phyloP scores from a whole-genome alignment of 371 early-diverging fungal genomes.

The Sporodiniella umbellata region DNA sequence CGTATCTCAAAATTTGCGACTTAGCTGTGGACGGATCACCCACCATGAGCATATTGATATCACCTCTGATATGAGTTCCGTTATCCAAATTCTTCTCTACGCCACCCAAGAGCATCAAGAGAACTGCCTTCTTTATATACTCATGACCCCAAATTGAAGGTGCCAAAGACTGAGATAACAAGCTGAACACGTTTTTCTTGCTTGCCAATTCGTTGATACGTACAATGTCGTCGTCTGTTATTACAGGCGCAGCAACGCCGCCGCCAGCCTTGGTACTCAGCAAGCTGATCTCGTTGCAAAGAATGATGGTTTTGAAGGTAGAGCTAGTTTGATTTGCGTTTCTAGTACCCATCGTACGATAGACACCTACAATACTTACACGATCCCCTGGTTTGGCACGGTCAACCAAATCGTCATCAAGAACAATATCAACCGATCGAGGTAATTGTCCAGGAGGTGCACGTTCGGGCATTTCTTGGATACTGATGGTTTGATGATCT shows the following conservation, averaged over 20 bases:
- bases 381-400: slow-evolving; percentile 98
- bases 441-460: slow-evolving; percentile 98
- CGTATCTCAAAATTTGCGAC: slow-evolving; percentile 90
- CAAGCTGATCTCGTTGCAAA: slow-evolving; percentile 88
- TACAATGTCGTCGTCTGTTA: slow-evolving; percentile 80
- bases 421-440: slow-evolving; percentile 93
- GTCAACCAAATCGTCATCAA: slow-evolving; percentile 98
- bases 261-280: slow-evolving; percentile 78
- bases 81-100: slow-evolving; percentile 93
- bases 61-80: slow-evolving; percentile 96
- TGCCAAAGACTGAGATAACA: slow-evolving; percentile 87
- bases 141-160: slow-evolving; percentile 98
- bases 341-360: slow-evolving; percentile 83
- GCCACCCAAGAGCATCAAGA: slow-evolving; percentile 94
- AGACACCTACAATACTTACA: slow-evolving; percentile 94
- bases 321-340: slow-evolving; percentile 77
- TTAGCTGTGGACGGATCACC: slow-evolving; percentile 99
- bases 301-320: slow-evolving; percentile 86
- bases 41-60: slow-evolving; percentile 95
- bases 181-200: slow-evolving; percentile 74
- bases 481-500: slow-evolving; percentile 93
- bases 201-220: slow-evolving; percentile 79
- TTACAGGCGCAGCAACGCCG: slow-evolving; percentile 52
- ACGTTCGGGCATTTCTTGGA: slow-evolving; percentile 99
- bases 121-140: slow-evolving; percentile 94